Percentiles rank a stretch among this genome's conserved stretches.
Conservation (phyloP, 2,329 filamentous ascomycete species). For the Albifimbria verrucaria region DNA sequence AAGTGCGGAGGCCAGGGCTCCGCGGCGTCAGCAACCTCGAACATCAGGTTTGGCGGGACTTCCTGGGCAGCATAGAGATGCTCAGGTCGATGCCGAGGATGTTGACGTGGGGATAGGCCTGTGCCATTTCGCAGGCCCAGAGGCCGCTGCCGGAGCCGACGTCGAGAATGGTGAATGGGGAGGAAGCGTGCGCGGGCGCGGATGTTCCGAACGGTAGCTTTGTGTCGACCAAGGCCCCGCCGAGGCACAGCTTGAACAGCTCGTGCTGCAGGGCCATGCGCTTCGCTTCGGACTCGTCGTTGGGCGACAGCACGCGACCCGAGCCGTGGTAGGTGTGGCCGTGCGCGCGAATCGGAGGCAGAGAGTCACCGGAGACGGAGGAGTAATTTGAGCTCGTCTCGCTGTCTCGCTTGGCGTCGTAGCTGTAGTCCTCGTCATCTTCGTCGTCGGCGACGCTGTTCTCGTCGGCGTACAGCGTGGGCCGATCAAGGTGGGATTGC, state of each 20-base stretch:
- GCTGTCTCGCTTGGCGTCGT: constrained; percentile 12
- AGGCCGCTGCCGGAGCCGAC: constrained; percentile 39
- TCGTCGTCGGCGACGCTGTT: constrained; percentile 1
- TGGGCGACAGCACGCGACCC: constrained; percentile 28
- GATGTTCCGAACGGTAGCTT: constrained; percentile 25
- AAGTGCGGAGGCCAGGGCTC: constrained; percentile 35
- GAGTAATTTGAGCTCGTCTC: constrained; percentile 30
- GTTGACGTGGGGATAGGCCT: constrained; percentile 33
- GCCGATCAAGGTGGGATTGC: background rate
- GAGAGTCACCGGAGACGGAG: constrained; percentile 29
- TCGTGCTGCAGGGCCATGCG: constrained; percentile 29
- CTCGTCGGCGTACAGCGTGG: constrained; percentile 4
- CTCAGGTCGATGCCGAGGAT: constrained; percentile 40
- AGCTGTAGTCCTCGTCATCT: constrained; percentile 13
- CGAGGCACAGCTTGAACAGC: constrained; percentile 31
- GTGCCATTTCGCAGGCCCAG: constrained; percentile 42
- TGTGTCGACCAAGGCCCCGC: constrained; percentile 26
- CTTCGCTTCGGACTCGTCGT: constrained; percentile 28
- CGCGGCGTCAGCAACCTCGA: constrained; percentile 57
- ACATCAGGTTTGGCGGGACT: constrained; percentile 57
- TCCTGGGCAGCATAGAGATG: constrained; percentile 34
- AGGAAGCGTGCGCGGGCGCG: constrained; percentile 7
- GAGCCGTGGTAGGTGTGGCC: constrained; percentile 34
- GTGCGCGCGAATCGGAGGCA: constrained; percentile 29
- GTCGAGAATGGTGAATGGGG: constrained; percentile 33